Percentiles rank a stretch among this genome's conserved stretches.
Evolutionary conservation across 2,329 filamentous ascomycete species (phyloP).

Genomic region (Aspergillus alliaceus): DNA sequence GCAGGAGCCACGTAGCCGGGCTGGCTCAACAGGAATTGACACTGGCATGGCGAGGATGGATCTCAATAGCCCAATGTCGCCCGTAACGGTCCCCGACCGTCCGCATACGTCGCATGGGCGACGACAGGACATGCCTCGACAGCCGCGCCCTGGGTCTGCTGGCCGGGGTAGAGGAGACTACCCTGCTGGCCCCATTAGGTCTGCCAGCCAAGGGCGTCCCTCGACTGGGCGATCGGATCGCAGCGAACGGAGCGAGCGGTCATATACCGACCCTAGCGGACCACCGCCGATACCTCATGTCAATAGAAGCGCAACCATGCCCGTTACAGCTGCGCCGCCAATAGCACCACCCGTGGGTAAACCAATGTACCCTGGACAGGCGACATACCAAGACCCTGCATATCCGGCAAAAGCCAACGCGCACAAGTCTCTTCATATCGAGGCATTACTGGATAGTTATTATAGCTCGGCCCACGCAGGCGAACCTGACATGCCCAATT

Average conservation of each 20-base stretch:
- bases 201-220: conserved; percentile 27
- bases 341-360: conserved; percentile 13
- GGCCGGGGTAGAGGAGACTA: conserved; percentile 23
- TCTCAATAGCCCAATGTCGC: conserved; percentile 30
- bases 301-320: conserved; percentile 41
- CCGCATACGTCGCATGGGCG: conserved; percentile 42
- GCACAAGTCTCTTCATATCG: conserved; percentile 24
- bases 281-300: conserved; percentile 31
- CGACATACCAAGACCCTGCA: conserved; percentile 33
- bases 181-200: conserved; percentile 23
- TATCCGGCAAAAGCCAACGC: conserved; percentile 16
- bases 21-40: conserved; percentile 35
- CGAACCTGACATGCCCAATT: conserved; percentile 64
- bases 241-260: conserved; percentile 18
- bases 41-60: conserved; percentile 42
- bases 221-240: conserved; percentile 11
- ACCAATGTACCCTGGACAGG: conserved; percentile 37
- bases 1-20: conserved; percentile 34
- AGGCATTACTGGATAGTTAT: conserved; percentile 51
- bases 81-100: conserved; percentile 25
- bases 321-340: conserved; percentile 20
- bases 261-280: conserved; percentile 27
- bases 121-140: conserved; percentile 31
- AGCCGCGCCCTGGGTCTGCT: conserved; percentile 26
- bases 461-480: conserved; percentile 50